Evolutionary conservation across 1,139 yeast genomes (phyloP).

Genomic region (Protomyces inundatus): DNA sequence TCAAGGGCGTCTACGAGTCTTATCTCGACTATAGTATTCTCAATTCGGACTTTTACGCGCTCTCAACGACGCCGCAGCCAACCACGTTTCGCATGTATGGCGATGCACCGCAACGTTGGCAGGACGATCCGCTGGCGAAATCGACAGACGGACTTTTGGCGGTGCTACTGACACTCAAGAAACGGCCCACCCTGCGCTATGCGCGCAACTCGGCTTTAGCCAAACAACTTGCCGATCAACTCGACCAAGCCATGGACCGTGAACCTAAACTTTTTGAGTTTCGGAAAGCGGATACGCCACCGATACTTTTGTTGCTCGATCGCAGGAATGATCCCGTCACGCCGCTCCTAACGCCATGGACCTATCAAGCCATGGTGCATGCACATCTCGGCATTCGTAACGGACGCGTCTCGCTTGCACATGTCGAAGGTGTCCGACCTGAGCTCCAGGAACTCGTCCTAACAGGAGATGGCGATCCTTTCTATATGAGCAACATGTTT

Average conservation of each 20-base stretch:
- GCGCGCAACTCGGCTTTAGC: constrained; percentile 63
- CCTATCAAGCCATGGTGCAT: constrained; percentile 96
- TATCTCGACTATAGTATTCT: constrained; percentile 77
- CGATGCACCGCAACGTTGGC: constrained; percentile 44
- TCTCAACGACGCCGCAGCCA: constrained; percentile 36
- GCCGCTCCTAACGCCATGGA: constrained; percentile 91
- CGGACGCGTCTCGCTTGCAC: constrained; percentile 67
- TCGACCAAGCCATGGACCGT: constrained; percentile 38
- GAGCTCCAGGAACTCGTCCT: constrained; percentile 56
- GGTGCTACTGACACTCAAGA: constrained; percentile 63
- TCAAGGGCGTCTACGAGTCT: constrained; percentile 68
- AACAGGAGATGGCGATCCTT: constrained; percentile 64
- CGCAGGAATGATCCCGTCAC: constrained; percentile 87
- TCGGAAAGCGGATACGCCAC: constrained; percentile 56
- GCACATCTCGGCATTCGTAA: constrained; percentile 77
- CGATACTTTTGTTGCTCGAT: constrained; percentile 72
- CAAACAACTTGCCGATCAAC: constrained; percentile 51
- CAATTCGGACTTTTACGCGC: constrained; percentile 60
- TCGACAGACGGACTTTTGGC: constrained; percentile 55
- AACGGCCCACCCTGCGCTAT: constrained; percentile 71
- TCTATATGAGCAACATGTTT: constrained; percentile 74
- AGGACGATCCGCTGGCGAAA: constrained; percentile 47
- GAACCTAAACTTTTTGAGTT: constrained; percentile 61
- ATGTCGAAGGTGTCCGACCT: constrained; percentile 38
- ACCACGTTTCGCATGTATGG: constrained; percentile 36